Evolutionary conservation across 2,329 filamentous ascomycete species (phyloP).

Genomic region (Leptographium lundbergii): DNA sequence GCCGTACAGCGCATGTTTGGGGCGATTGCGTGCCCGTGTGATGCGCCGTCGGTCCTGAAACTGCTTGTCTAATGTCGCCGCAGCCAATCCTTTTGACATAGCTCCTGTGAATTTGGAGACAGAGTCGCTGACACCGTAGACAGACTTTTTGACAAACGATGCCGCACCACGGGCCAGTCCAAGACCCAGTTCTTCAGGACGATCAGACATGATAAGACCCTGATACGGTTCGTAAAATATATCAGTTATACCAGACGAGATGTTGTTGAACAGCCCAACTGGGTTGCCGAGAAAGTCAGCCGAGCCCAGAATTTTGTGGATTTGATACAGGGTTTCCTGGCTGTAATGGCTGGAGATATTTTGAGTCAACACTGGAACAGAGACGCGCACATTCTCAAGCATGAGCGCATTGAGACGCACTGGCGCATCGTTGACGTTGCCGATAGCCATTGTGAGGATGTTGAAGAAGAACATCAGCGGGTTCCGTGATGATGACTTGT

Average conservation of each 20-base stretch:
- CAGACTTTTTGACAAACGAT: constrained; percentile 96
- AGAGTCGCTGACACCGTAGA: constrained; percentile 93
- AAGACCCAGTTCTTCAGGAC: constrained; percentile 85
- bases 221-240: constrained; percentile 99
- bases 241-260: constrained; percentile 91
- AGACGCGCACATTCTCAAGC: constrained; percentile 88
- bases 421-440: constrained; percentile 96
- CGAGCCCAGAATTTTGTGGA: constrained; percentile 93
- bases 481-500: constrained; percentile 80
- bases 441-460: constrained; percentile 97
- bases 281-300: constrained; percentile 97
- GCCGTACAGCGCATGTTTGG: constrained; percentile 93
- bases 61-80: constrained; percentile 93
- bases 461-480: constrained; percentile 99
- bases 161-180: constrained; percentile 95
- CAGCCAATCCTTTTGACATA: constrained; percentile 90
- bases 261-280: constrained; percentile 94
- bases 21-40: constrained; percentile 80
- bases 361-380: constrained; percentile 67
- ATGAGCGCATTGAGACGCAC: constrained; percentile 87
- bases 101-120: constrained; percentile 97
- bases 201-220: constrained; percentile 85
- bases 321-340: constrained; percentile 87
- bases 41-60: constrained; percentile 95
- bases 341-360: constrained; percentile 93